Evolutionary conservation across 768 basidiomycete genomes (phyloP).

Genomic region (Rubroboletus satanas): DNA sequence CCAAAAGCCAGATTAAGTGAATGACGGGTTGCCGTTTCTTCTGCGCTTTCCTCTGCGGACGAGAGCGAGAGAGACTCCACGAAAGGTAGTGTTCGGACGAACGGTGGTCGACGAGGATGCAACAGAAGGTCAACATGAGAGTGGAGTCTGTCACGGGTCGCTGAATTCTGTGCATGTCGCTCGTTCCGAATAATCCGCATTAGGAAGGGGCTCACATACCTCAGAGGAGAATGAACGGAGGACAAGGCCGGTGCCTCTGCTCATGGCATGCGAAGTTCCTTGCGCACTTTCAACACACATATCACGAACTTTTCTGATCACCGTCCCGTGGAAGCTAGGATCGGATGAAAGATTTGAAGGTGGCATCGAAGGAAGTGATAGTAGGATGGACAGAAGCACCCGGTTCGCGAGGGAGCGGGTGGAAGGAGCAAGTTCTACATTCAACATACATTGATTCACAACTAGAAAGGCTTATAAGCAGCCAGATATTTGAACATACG

Average conservation of each 20-base stretch:
- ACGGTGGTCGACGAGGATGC: conserved; percentile 77
- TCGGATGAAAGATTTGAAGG: conserved; percentile 54
- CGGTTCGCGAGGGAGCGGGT: conserved; percentile 58
- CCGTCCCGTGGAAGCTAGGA: conserved; percentile 41
- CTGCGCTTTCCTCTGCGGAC: conserved; percentile 57
- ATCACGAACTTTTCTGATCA: conserved; percentile 45
- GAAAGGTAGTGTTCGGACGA: conserved; percentile 63
- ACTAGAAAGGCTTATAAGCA: conserved; percentile 38
- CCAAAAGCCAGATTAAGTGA: conserved; percentile 36
- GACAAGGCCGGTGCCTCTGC: conserved; percentile 57
- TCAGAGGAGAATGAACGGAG: conserved; percentile 37
- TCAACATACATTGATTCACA: conserved; percentile 44
- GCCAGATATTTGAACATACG: neutral
- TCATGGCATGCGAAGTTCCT: conserved; percentile 56
- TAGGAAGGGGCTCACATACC: conserved; percentile 24
- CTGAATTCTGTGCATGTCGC: conserved; percentile 13
- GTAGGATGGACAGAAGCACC: conserved; percentile 51
- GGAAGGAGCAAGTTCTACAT: conserved; percentile 47
- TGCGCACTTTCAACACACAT: conserved; percentile 47
- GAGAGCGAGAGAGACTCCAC: conserved; percentile 61
- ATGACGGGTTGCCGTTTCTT: conserved; percentile 50
- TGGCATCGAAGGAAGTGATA: conserved; percentile 54
- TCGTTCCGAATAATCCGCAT: neutral
- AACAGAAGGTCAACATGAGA: conserved; percentile 56
- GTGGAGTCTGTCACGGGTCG: conserved; percentile 22